Evolutionary conservation across 2,329 filamentous ascomycete genomes (phyloP).

Genomic region (Epichloe coenophiala): DNA sequence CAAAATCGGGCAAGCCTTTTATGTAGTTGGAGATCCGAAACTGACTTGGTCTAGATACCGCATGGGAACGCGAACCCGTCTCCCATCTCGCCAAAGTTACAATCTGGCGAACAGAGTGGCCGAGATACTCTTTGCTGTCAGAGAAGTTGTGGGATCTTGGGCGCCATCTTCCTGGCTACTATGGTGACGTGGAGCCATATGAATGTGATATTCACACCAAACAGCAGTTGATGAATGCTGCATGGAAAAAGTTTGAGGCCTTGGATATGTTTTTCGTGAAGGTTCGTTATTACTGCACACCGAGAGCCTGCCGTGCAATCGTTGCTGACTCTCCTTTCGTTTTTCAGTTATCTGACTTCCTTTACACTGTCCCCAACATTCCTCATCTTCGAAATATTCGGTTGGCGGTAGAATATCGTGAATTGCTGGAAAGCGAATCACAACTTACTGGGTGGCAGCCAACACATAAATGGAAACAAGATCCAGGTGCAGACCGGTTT

Average conservation of each 20-base stretch:
- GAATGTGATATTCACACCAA: constrained; percentile 28
- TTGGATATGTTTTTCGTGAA: constrained; percentile 56
- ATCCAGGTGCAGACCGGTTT: constrained; percentile 39
- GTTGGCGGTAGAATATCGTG: constrained; percentile 45
- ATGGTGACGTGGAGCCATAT: constrained; percentile 31
- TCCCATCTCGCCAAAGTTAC: constrained; percentile 40
- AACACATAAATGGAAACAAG: constrained; percentile 43
- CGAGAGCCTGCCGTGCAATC: constrained; percentile 3
- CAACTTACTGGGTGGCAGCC: constrained; percentile 27
- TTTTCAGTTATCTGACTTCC: constrained; percentile 44
- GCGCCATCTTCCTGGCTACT: constrained; percentile 37
- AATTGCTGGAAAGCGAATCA: constrained; percentile 39
- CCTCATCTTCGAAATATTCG: constrained; percentile 43
- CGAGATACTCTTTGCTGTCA: constrained; percentile 40
- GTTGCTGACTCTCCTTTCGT: background rate
- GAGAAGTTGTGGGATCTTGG: constrained; percentile 38
- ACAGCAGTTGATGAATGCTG: constrained; percentile 33
- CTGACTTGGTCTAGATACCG: constrained; percentile 33
- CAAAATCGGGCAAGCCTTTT: background rate
- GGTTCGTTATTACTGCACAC: constrained; percentile 22
- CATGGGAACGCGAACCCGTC: constrained; percentile 43
- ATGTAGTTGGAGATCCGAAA: background rate
- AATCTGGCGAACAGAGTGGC: constrained; percentile 46
- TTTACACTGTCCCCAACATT: constrained; percentile 42
- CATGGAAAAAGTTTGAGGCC: constrained; percentile 39